phyloP scores from a whole-genome alignment of 106 monocot species.

The Allium fistulosum region DNA sequence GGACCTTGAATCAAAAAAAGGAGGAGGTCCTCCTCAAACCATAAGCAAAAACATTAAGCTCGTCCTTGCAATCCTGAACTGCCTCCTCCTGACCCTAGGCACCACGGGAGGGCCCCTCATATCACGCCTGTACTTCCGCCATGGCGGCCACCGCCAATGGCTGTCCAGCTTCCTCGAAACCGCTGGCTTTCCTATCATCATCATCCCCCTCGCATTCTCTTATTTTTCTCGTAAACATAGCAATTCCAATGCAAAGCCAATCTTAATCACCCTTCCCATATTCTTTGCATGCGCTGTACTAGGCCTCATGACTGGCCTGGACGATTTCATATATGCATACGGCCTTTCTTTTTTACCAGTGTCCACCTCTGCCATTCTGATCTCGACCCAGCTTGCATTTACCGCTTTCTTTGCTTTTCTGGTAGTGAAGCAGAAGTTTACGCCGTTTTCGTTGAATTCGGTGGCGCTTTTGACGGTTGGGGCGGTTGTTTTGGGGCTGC shows the following conservation, averaged over 20 bases:
- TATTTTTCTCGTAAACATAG: conserved; percentile 4
- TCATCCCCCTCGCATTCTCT: conserved; percentile 12
- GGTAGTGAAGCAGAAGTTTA: conserved; percentile 43
- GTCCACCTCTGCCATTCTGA: conserved; percentile 30
- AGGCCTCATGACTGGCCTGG: conserved; percentile 28
- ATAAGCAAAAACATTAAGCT: conserved; percentile 5
- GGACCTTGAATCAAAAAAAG: background rate
- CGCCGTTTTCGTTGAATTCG: conserved; percentile 41
- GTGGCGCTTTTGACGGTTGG: conserved; percentile 39
- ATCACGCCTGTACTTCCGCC: conserved; percentile 66
- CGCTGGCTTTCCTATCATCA: conserved; percentile 11
- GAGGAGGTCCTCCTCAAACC: background rate
- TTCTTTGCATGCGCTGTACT: conserved; percentile 12
- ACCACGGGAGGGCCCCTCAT: conserved; percentile 44
- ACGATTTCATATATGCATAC: conserved; percentile 29
- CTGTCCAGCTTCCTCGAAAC: conserved; percentile 50
- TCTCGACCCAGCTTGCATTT: conserved; percentile 39
- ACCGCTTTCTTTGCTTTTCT: conserved; percentile 39
- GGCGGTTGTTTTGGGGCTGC: conserved; percentile 36
- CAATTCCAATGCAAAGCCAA: background rate
- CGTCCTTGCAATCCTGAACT: conserved; percentile 16
- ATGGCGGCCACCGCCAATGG: conserved; percentile 56
- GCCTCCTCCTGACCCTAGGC: conserved; percentile 24
- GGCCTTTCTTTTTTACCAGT: conserved; percentile 25
- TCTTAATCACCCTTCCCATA: conserved; percentile 10